phyloP scores from a whole-genome alignment of 768 basidiomycete genomes.

The Tulasnella sp. region DNA sequence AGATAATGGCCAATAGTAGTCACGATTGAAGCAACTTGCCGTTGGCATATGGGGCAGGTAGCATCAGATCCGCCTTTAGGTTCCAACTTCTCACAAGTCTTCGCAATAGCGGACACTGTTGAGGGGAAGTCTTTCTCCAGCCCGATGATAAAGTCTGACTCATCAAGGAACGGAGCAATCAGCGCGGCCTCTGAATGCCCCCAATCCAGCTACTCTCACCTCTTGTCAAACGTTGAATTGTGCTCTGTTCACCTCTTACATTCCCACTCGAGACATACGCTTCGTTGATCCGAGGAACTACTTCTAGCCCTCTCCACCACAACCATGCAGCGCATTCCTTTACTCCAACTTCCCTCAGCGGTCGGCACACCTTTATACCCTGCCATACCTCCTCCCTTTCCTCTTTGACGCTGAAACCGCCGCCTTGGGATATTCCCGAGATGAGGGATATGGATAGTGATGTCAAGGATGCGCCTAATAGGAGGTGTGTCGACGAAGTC shows the following conservation, averaged over 20 bases:
- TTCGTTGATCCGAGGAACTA: conserved; percentile 39
- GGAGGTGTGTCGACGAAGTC: conserved; percentile 63
- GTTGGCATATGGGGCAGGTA: conserved; percentile 60
- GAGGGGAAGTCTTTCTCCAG: conserved; percentile 81
- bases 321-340: conserved; percentile 78
- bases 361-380: conserved; percentile 55
- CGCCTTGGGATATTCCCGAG: conserved; percentile 69
- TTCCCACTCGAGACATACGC: not conserved
- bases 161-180: not conserved
- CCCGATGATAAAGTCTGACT: conserved; percentile 70
- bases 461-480: conserved; percentile 77
- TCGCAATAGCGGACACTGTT: conserved; percentile 77
- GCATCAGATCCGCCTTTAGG: conserved; percentile 54
- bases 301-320: conserved; percentile 61
- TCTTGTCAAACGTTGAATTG: conserved; percentile 65
- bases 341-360: conserved; percentile 66
- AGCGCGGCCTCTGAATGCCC: not conserved
- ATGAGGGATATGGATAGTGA: conserved; percentile 71
- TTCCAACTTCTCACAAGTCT: conserved; percentile 73
- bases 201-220: conserved; percentile 42
- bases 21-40: conserved; percentile 43
- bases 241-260: conserved; percentile 39
- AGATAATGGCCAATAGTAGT: not conserved
- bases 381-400: conserved; percentile 72
- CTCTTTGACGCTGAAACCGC: conserved; percentile 65